Percentiles rank a stretch among this genome's conserved stretches.
Evolutionary conservation across 1,139 yeast species (phyloP).

Genomic region (Casaregolazyma lundiana): DNA sequence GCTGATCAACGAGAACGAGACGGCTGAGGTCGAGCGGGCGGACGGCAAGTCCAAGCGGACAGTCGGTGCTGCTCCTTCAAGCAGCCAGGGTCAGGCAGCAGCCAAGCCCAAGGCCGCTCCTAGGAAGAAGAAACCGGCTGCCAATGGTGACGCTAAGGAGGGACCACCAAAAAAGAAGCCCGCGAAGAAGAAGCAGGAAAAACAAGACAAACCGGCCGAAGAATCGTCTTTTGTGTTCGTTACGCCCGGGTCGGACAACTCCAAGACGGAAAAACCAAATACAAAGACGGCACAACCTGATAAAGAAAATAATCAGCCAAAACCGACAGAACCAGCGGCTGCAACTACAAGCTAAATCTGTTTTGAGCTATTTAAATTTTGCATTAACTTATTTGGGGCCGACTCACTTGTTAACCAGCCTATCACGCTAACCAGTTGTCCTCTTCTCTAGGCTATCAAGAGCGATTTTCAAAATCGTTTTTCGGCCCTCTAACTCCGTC

Average conservation of each 20-base stretch:
- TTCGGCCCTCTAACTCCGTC: slow-evolving; percentile 3
- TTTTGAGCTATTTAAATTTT: background rate
- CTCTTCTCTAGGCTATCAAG: slow-evolving; percentile 5
- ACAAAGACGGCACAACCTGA: slow-evolving; percentile 1
- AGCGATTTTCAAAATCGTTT: slow-evolving; percentile 1
- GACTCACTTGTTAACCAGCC: too few relatives aligned
- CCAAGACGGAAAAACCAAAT: slow-evolving; percentile 8
- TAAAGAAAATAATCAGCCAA: background rate
- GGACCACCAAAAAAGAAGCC: slow-evolving; percentile 13
- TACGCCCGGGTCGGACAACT: background rate
- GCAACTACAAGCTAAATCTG: background rate
- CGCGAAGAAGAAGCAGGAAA: slow-evolving; percentile 5
- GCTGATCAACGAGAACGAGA: slow-evolving; percentile 61
- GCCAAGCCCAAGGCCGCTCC: slow-evolving; percentile 14
- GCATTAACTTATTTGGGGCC: background rate
- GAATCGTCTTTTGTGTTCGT: background rate
- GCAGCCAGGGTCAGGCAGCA: slow-evolving; percentile 6
- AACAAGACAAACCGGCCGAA: slow-evolving; percentile 5
- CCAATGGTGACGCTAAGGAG: slow-evolving; percentile 15
- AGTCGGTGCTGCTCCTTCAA: slow-evolving; percentile 10
- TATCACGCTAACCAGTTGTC: background rate
- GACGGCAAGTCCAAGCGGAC: slow-evolving; percentile 39
- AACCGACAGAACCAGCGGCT: background rate
- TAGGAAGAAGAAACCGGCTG: slow-evolving; percentile 11
- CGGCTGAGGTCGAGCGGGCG: slow-evolving; percentile 35